These are phyloP conservation scores for Cladosporium oxysporum DNA, from an alignment of 2,329 filamentous ascomycete genomes.

Conservation along the genomic window DNA sequence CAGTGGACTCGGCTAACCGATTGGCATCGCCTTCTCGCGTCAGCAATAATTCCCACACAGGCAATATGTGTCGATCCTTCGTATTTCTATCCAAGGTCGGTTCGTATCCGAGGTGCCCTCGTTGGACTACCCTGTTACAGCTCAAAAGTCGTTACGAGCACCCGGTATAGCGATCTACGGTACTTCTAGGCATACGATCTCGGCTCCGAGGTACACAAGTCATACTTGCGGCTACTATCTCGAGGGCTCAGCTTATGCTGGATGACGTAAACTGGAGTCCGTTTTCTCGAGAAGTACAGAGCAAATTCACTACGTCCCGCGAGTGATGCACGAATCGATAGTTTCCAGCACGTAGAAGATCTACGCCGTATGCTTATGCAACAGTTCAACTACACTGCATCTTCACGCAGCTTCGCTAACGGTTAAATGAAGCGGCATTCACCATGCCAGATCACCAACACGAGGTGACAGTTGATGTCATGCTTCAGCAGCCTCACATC, in stretches of 20 bases:
- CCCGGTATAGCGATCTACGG: background rate
- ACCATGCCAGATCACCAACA: background rate
- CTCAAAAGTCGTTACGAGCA: background rate
- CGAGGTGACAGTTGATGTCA: background rate
- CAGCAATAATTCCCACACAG: background rate
- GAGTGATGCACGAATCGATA: background rate
- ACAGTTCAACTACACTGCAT: background rate
- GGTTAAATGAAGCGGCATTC: background rate
- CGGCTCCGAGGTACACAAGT: background rate
- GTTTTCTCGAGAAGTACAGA: background rate
- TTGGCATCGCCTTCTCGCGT: slow-evolving; percentile 5
- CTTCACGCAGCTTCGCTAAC: background rate
- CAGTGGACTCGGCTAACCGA: slow-evolving; percentile 7
- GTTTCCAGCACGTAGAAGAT: background rate
- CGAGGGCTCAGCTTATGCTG: background rate
- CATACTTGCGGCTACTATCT: background rate
- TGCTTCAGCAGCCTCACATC: background rate
- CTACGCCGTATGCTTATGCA: background rate
- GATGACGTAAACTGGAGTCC: background rate
- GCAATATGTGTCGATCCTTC: background rate
- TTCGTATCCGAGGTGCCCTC: background rate
- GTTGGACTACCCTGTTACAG: background rate
- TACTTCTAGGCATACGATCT: background rate
- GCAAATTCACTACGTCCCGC: background rate
- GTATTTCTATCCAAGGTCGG: background rate